Evolutionary conservation across 2,329 filamentous ascomycete genomes (phyloP), one percentile per base, ranked within the genome.

Genomic region (Colletotrichum lindemuthianum): DNA sequence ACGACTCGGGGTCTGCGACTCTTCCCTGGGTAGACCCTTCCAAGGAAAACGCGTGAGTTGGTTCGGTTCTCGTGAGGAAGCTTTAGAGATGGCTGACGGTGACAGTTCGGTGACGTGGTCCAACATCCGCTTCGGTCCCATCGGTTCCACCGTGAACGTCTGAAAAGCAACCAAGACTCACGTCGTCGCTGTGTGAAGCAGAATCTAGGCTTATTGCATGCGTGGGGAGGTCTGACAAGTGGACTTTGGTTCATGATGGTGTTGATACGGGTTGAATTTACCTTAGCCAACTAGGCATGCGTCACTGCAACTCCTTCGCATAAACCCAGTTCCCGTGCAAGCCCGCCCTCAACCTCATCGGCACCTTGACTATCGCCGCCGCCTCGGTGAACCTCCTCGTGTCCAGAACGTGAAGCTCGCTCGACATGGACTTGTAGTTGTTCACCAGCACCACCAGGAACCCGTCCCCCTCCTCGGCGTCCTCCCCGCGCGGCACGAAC

Each of bases 121-220:
- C 47, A 82, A 83, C 73, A 82, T 84, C 72, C 81, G 78, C 70
- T 76, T 79, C 63, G 81, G 81, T 8, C 77, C 80, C 16, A 77
- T 84, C 60, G 78, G 78, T 63, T 79, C 79, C 9, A 84, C 82
- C 49, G 16, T 58, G 16, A 8, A 54, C 13, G 6, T 49, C 1
- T 60, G 5, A 43, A 3, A 43, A 1, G 8, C 10, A 32, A 13
- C 9, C 9, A 16, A 8, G 12, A 47, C 8, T 33, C 24, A 15
- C n/a, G 7, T 6, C 3, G 9, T 8, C 11, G 43, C 37, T 39
- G n/a, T 4, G 9, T 6, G n/a, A 2, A 37, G 15, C 13, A 10
- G 37, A 40, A 40, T 1, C n/a, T 6, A 24, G 4, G 4, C n/a
- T n/a, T n/a, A 24, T 24, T 4, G 2, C 24, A 24, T 24, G 24